Evolutionary conservation across 108 stramenopile species (phyloP).

Genomic region (Craspedostauros australis): DNA sequence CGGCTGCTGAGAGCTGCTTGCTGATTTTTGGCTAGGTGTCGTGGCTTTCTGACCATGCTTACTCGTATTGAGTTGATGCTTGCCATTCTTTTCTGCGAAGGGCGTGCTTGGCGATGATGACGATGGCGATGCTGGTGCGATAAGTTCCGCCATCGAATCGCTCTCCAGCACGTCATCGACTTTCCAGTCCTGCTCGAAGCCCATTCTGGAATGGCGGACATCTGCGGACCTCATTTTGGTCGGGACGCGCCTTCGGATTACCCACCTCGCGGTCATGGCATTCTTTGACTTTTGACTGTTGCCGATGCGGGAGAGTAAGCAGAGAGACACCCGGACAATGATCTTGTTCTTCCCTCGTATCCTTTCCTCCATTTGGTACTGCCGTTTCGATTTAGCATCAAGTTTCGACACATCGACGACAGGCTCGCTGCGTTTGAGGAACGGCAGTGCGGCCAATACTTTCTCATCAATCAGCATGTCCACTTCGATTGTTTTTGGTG

Average conservation of each 20-base stretch:
- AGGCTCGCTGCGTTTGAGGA: slow-evolving; percentile 31
- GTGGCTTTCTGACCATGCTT: no score
- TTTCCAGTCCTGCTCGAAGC: no score
- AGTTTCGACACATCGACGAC: slow-evolving; percentile 10
- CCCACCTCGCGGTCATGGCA: slow-evolving; percentile 35
- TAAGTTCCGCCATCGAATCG: no score
- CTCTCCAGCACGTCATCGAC: no score
- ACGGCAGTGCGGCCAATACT: slow-evolving; percentile 20
- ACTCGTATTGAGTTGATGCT: no score
- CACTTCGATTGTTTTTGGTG: slow-evolving; percentile 12
- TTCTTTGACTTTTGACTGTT: not conserved
- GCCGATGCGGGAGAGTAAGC: slow-evolving; percentile 6
- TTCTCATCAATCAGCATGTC: slow-evolving; percentile 45
- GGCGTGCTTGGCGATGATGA: no score
- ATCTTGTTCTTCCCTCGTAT: slow-evolving; percentile 47
- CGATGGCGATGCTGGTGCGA: no score
- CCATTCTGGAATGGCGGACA: no score
- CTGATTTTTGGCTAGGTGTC: no score
- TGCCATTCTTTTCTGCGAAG: no score
- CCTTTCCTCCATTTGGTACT: slow-evolving; percentile 28
- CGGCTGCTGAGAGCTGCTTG: no score
- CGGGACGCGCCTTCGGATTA: slow-evolving; percentile 45
- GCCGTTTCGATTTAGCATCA: slow-evolving; percentile 21
- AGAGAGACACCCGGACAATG: slow-evolving; percentile 27
- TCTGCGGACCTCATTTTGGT: slow-evolving; percentile 34